phyloP scores from a whole-genome alignment of 192 early-diverging fungal genomes.

The Linnemannia exigua region DNA sequence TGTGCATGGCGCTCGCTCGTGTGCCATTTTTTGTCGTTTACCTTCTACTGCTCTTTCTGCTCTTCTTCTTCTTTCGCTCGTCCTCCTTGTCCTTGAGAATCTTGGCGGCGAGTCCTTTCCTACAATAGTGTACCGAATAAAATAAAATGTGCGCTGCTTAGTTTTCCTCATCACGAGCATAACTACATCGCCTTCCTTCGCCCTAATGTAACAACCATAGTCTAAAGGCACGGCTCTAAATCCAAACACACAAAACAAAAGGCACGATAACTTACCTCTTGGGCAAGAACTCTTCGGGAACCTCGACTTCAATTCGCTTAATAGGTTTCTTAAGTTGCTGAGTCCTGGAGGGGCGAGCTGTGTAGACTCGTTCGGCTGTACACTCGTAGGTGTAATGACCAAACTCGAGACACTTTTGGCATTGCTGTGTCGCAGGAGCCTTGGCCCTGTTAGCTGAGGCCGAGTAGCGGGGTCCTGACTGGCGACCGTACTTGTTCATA shows the following conservation, averaged over 20 bases:
- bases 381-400: slow-evolving; percentile 73
- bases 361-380: slow-evolving; percentile 61
- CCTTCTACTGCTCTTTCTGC: slow-evolving; percentile 14
- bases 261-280: slow-evolving; percentile 47
- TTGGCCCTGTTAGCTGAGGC: slow-evolving; percentile 33
- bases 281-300: slow-evolving; percentile 63
- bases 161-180: neutral
- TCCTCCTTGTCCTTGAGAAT: slow-evolving; percentile 64
- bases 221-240: no score
- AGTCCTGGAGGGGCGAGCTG: slow-evolving; percentile 68
- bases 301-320: slow-evolving; percentile 59
- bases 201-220: neutral
- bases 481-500: slow-evolving; percentile 38
- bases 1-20: no score
- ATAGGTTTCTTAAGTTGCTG: slow-evolving; percentile 71
- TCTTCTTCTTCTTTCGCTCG: slow-evolving; percentile 37
- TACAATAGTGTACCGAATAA: slow-evolving; percentile 10
- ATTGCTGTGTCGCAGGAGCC: slow-evolving; percentile 64
- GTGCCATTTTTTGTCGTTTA: no score
- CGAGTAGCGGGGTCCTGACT: slow-evolving; percentile 33
- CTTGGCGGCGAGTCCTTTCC: slow-evolving; percentile 62
- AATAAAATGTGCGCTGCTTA: neutral
- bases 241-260: neutral
- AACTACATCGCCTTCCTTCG: neutral
- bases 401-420: slow-evolving; percentile 71